A percentile compares a stretch with the other conserved stretches of the same genome.
Conservation (phyloP, 768 basidiomycete species). For the Phanerochaete sordida region DNA sequence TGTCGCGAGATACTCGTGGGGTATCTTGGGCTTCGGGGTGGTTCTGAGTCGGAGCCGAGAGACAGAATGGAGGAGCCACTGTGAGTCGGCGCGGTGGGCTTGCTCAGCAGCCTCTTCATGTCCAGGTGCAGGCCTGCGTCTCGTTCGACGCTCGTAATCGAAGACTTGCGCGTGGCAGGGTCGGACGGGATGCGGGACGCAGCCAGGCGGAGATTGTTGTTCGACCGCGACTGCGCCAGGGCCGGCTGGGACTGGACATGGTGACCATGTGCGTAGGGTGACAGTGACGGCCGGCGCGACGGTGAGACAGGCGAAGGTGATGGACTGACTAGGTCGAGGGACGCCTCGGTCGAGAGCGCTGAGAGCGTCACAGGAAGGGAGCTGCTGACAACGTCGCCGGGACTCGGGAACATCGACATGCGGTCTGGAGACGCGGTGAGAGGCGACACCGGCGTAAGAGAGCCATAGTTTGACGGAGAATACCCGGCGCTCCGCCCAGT, state of each 20-base stretch:
- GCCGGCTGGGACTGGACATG: neutral
- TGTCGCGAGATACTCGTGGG: neutral
- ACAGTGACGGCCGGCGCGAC: slow-evolving; percentile 1
- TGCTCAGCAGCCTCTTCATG: slow-evolving; percentile 28
- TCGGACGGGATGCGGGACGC: neutral
- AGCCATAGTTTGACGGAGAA: slow-evolving; percentile 6
- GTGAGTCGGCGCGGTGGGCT: slow-evolving; percentile 22
- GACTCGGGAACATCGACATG: neutral
- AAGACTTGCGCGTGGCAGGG: slow-evolving; percentile 17
- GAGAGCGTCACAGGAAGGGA: slow-evolving; percentile 11
- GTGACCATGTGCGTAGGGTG: neutral
- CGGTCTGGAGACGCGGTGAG: slow-evolving; percentile 7
- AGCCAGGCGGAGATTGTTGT: slow-evolving; percentile 6
- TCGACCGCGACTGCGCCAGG: neutral
- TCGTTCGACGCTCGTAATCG: slow-evolving; percentile 19
- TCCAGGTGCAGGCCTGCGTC: slow-evolving; percentile 24
- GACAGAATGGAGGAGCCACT: slow-evolving; percentile 22
- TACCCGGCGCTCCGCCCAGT: neutral
- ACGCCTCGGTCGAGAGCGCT: neutral
- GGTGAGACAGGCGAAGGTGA: neutral
- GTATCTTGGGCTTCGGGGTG: slow-evolving; percentile 12
- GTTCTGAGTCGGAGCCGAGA: slow-evolving; percentile 23
- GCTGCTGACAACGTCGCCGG: neutral
- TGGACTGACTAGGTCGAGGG: neutral
- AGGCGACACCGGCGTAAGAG: slow-evolving; percentile 1